Evolutionary conservation across 345 rosid species (phyloP), one percentile per base, ranked within the genome.

Genomic region (Rhizophora apiculata): DNA sequence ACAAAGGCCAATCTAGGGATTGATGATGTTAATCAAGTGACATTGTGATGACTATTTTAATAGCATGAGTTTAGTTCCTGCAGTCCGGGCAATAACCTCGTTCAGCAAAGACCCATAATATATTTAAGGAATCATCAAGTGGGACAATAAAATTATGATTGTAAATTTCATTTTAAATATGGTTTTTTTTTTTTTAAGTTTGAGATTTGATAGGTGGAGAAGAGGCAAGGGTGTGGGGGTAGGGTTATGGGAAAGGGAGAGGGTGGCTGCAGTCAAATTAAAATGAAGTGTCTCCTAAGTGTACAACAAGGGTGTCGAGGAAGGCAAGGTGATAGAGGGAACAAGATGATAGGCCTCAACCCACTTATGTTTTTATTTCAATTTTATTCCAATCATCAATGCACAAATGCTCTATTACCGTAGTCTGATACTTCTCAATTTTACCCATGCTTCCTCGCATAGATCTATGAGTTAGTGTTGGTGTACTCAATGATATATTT

Each of bases 311-410:
- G 22, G 31, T 21, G 18, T 56, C 31, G 30, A 56, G 60, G 9
- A 56, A 56, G 60, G 83, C 79, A 76, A 15, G 81, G 87, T 74
- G 80, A 80, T 79, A 74, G 67, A 73, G 86, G 83, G 61, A 75
- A 78, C 91, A 85, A 51, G 66, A 56, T 77, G 6, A 24, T 24
- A 56, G 0, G 29, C 29, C 29, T 56, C 18, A 56, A 15, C 7
- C 60, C 60, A 56, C 31, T 56, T 56, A 49, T 81, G 87, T 83
- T 82, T 72, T 67, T 27, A 56, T 56, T 56, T 24, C 29, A 56
- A 54, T 20, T 20, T n/a, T 54, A 54, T 54, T 54, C 24, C 26
- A 54, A 24, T 24, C 59, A 55, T 55, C 30, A 56, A 24, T 56
- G 60, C 26, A 1, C 29, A 0, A 56, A 24, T 27, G 18, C 31